These are phyloP conservation scores for Trametes coccinea DNA, from an alignment of 768 basidiomycete species.

Conservation along the genomic window DNA sequence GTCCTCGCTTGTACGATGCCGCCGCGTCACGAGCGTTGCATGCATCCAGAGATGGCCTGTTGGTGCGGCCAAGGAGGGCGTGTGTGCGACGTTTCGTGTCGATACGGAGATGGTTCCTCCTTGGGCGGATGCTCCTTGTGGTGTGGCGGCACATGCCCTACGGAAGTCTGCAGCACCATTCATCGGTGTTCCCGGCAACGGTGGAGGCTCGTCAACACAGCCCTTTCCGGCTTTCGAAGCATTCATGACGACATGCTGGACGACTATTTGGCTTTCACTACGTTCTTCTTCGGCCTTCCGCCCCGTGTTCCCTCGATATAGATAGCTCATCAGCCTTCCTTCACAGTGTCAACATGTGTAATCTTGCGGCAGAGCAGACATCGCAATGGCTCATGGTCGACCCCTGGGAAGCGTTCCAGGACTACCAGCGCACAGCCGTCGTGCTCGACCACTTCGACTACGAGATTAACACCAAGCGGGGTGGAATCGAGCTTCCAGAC, in stretches of 20 bases:
- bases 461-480: constrained; percentile 84
- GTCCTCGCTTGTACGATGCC: too few relatives aligned
- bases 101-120: too few relatives aligned
- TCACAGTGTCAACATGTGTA: constrained; percentile 81
- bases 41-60: too few relatives aligned
- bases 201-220: too few relatives aligned
- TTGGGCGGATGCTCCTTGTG: too few relatives aligned
- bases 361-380: constrained; percentile 86
- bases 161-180: too few relatives aligned
- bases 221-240: too few relatives aligned
- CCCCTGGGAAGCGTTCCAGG: constrained; percentile 94
- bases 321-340: neutral
- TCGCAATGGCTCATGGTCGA: constrained; percentile 97
- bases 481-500: constrained; percentile 74
- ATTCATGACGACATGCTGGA: neutral
- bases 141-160: too few relatives aligned
- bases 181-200: too few relatives aligned
- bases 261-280: neutral
- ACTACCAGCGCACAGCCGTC: constrained; percentile 94
- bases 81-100: neutral
- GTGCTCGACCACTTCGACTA: constrained; percentile 97
- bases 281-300: neutral
- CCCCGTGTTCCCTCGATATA: neutral
- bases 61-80: neutral
- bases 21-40: too few relatives aligned